Evolutionary conservation across 371 early-diverging fungal species (phyloP).

Genomic region (Apophysomyces variabilis): DNA sequence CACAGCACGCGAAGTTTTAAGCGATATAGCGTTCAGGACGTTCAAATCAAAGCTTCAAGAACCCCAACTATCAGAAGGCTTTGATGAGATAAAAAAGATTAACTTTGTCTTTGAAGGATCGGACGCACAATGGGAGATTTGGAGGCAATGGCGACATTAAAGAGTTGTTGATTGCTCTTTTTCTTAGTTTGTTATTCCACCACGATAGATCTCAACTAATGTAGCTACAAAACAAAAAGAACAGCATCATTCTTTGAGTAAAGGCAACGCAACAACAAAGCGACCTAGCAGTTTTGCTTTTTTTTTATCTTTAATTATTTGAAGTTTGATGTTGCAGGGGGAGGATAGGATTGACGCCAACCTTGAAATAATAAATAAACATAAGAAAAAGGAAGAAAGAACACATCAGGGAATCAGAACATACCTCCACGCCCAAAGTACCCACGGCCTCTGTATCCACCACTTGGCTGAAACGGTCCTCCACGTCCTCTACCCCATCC

Average conservation of each 20-base stretch:
- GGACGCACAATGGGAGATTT: slow-evolving; percentile 39
- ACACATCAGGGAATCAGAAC: not conserved
- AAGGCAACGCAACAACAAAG: not conserved
- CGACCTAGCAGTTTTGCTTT: not conserved
- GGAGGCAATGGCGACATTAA: slow-evolving; percentile 52
- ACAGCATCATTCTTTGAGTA: not conserved
- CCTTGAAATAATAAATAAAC: not conserved
- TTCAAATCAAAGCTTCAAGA: slow-evolving; percentile 56
- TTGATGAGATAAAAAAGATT: slow-evolving; percentile 63
- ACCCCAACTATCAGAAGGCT: slow-evolving; percentile 66
- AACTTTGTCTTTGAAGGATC: slow-evolving; percentile 66
- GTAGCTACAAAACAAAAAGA: not conserved
- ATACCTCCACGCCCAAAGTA: slow-evolving; percentile 8
- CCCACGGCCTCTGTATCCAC: slow-evolving; percentile 11
- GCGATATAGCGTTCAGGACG: slow-evolving; percentile 61
- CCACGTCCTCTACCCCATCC: slow-evolving; percentile 28
- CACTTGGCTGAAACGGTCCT: not conserved
- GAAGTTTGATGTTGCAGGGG: not conserved
- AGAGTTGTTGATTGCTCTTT: not conserved
- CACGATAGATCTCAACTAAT: not conserved
- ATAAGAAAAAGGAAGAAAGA: not conserved
- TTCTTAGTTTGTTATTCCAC: not conserved
- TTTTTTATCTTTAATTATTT: not conserved
- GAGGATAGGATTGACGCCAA: not conserved
- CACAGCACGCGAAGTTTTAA: slow-evolving; percentile 36